Base-by-base conservation (phyloP, 768 basidiomycete species). In the Melanogaster broomeanus region DNA sequence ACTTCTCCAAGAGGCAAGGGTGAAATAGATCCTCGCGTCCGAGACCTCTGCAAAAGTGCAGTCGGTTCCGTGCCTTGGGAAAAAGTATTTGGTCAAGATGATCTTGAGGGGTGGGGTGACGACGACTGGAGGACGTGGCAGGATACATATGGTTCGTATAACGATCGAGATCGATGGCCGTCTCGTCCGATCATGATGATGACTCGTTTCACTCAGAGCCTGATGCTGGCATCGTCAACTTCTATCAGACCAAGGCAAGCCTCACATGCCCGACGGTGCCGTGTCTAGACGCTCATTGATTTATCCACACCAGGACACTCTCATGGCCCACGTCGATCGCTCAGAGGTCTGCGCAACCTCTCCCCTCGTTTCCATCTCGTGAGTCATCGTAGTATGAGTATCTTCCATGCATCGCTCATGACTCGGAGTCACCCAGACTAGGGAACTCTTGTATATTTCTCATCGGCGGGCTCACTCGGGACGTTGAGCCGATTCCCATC, bases 241-340 rank as follows among this genome's bases (percentile, higher is more conserved):
- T 94, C 64, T 98, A 97, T 64, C 90, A 94, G 67, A 79, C 78
- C 40, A 88, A 85, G 69, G 85, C 81, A 28, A 35, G 61, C 19
- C 35, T 43, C 31, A 12, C 18, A 2, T 40, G 31, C 37, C 11
- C 19, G 2, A 6, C 24, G 21, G 9, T 12, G 27, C 12, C 3
- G 7, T 22, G 16, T 39, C 41, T 51, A 12, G 15, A 40, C 19
- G 30, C 39, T n/a, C 19, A 3, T 35, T 18, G 33, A 24, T 45
- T 24, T 18, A n/a, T n/a, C n/a, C n/a, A n/a, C n/a, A n/a, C n/a
- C n/a, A 55, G 81, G 94, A 98, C 56, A 91, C 93, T 0, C 81
- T 99, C 18, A 98, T 98, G 88, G 96, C 83, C 0, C 96, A 99
- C 67, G 92, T 97, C n/a, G 96, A 99, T 68, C 88, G 91, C 18